Evolutionary conservation across 495 filamentous ascomycete species (phyloP).

Genomic region (Rostrohypoxylon terebratum): DNA sequence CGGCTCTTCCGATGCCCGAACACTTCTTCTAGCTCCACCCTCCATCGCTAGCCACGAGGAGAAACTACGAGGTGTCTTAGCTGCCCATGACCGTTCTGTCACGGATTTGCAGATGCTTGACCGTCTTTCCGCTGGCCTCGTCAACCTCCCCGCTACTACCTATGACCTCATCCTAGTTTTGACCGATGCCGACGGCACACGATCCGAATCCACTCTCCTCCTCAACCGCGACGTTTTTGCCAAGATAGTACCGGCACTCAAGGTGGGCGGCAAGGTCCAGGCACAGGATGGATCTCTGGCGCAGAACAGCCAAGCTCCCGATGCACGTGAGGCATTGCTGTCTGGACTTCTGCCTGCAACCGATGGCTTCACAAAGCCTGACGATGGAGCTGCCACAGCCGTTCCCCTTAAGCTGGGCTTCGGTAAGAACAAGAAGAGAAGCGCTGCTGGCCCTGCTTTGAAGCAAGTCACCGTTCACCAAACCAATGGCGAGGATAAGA

Average conservation of each 20-base stretch:
- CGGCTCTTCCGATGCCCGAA: constrained; percentile 50
- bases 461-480: constrained; percentile 37
- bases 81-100: constrained; percentile 72
- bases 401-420: constrained; percentile 75
- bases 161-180: constrained; percentile 92
- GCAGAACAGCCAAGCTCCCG: constrained; percentile 55
- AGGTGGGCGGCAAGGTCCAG: constrained; percentile 74
- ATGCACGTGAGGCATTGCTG: constrained; percentile 78
- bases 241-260: constrained; percentile 74
- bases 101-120: constrained; percentile 99
- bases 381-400: constrained; percentile 69
- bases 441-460: constrained; percentile 39
- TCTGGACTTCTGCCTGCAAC: constrained; percentile 77
- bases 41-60: constrained; percentile 64
- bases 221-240: constrained; percentile 75
- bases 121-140: constrained; percentile 84
- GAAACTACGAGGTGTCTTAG: constrained; percentile 57
- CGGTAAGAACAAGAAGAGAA: constrained; percentile 70
- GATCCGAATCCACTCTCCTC: constrained; percentile 68
- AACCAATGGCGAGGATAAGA: constrained; percentile 38
- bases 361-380: constrained; percentile 77
- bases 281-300: constrained; percentile 75
- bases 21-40: constrained; percentile 67
- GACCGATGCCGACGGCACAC: constrained; percentile 73
- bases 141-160: constrained; percentile 76